Evolutionary conservation across 1,139 yeast genomes (phyloP).

Genomic region (Pichia norvegensis): DNA sequence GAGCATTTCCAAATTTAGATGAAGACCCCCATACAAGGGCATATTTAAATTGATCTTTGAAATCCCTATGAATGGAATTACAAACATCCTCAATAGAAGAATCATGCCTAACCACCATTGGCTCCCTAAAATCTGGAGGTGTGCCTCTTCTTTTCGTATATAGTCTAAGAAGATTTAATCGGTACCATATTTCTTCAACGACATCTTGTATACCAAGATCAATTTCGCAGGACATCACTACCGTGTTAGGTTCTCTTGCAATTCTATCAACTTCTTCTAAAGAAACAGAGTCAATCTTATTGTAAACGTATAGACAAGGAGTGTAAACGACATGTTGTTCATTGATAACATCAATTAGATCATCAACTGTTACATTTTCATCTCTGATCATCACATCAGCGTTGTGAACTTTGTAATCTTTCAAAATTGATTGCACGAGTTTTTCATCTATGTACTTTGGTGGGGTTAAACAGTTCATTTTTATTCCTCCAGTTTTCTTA

Average conservation of each 20-base stretch:
- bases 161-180: slow-evolving; percentile 67
- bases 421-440: slow-evolving; percentile 64
- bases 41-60: slow-evolving; percentile 84
- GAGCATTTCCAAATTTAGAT: slow-evolving; percentile 73
- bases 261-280: slow-evolving; percentile 88
- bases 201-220: slow-evolving; percentile 82
- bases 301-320: slow-evolving; percentile 87
- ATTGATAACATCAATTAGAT: slow-evolving; percentile 85
- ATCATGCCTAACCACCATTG: slow-evolving; percentile 78
- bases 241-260: slow-evolving; percentile 87
- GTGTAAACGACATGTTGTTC: slow-evolving; percentile 81
- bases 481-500: slow-evolving; percentile 88
- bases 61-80: slow-evolving; percentile 86
- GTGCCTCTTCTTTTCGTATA: slow-evolving; percentile 85
- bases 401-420: slow-evolving; percentile 84
- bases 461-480: slow-evolving; percentile 71
- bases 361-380: slow-evolving; percentile 85
- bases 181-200: slow-evolving; percentile 89
- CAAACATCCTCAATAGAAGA: slow-evolving; percentile 83
- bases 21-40: slow-evolving; percentile 97
- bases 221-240: slow-evolving; percentile 86
- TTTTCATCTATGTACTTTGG: slow-evolving; percentile 79
- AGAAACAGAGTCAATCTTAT: slow-evolving; percentile 92
- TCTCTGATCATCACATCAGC: slow-evolving; percentile 91
- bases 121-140: slow-evolving; percentile 74